Base-by-base conservation (phyloP, 208 protist species). In the Leishmania mexicana region DNA sequence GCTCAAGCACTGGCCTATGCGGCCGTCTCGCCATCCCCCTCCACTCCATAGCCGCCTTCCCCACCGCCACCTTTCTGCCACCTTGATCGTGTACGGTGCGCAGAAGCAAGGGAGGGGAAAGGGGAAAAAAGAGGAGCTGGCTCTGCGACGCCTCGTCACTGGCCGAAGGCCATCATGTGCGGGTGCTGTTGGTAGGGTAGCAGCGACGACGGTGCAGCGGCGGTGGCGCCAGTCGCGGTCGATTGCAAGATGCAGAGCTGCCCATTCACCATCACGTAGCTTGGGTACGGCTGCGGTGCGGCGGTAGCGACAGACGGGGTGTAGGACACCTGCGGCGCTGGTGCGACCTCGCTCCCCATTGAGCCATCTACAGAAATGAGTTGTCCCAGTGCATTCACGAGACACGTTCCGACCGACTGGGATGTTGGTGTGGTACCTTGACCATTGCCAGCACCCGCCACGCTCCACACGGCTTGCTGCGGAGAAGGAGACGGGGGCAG, bases 301-400 rank as follows among this genome's bases (percentile, higher is more conserved):
- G 35, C 13, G 21, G 38, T 8, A 15, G 51, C 57, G 6, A 40
- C 47, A 35, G 75, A 11, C 53, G 38, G 75, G 7, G 53, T 21
- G 35, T 68, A 78, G 57, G 54, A 47, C 35, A 47, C 40, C 24
- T 4, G 49, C n/a, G 0, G 72, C 51, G 49, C 6, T 76, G 10
- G 13, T 13, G 49, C 7, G 4, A 19, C 49, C 13, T 2, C 42
- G 45, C 60, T 65, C 11, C 75, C 76, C 38, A 62, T 64, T 45
- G 57, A 47, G 47, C 15, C 73, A 17, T 42, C 38, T 49, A 79
- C 24, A 13, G 76, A 35, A 2, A 85, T 47, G 54, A 81, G 13
- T 54, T 81, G 81, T 10, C 81, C 81, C 24, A 76, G 81, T 24
- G 81, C 47, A 28, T 81, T 85, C 81, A 85, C 58, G 15, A 74